Percentiles rank a stretch among this genome's conserved stretches.
Evolutionary conservation across 2,329 filamentous ascomycete genomes (phyloP).

Genomic region (Alternaria postmessia): DNA sequence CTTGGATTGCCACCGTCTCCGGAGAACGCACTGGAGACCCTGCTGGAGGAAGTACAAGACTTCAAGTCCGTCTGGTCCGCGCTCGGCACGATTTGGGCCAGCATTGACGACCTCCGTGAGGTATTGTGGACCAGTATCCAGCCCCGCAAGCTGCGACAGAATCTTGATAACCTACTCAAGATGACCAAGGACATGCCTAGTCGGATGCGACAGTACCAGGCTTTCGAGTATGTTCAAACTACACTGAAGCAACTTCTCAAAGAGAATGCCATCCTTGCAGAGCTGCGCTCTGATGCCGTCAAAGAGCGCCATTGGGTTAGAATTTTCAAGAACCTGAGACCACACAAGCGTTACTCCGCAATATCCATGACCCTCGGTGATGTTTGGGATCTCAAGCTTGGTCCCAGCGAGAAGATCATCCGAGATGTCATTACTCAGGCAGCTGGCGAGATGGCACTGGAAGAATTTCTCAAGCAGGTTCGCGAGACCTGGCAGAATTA

Average conservation of each 20-base stretch:
- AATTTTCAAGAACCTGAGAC: conserved; percentile 95
- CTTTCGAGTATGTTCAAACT: conserved; percentile 98
- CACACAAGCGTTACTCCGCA: conserved; percentile 90
- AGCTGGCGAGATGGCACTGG: conserved; percentile 96
- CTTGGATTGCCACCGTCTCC: conserved; percentile 83
- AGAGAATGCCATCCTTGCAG: conserved; percentile 84
- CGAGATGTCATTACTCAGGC: conserved; percentile 94
- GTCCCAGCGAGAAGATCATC: conserved; percentile 85
- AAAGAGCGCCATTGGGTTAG: conserved; percentile 96
- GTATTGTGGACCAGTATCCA: conserved; percentile 95
- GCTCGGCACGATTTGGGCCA: conserved; percentile 95
- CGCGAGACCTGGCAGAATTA: conserved; percentile 98
- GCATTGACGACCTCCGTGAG: conserved; percentile 90
- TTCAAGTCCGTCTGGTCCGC: conserved; percentile 99
- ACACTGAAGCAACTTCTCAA: conserved; percentile 88
- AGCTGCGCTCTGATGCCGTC: conserved; percentile 96
- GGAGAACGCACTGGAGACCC: conserved; percentile 81
- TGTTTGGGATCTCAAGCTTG: conserved; percentile 95
- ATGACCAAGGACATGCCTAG: conserved; percentile 99
- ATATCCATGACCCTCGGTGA: conserved; percentile 97
- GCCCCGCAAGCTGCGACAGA: conserved; percentile 87
- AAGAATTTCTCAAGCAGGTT: conserved; percentile 96
- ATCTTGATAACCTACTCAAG: conserved; percentile 91
- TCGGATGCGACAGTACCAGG: conserved; percentile 98
- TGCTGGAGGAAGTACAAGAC: conserved; percentile 95